A percentile compares a stretch with the other conserved stretches of the same genome.
These are phyloP conservation scores for Tremella fuciformis DNA, from an alignment of 768 basidiomycete genomes.

Conservation along the genomic window DNA sequence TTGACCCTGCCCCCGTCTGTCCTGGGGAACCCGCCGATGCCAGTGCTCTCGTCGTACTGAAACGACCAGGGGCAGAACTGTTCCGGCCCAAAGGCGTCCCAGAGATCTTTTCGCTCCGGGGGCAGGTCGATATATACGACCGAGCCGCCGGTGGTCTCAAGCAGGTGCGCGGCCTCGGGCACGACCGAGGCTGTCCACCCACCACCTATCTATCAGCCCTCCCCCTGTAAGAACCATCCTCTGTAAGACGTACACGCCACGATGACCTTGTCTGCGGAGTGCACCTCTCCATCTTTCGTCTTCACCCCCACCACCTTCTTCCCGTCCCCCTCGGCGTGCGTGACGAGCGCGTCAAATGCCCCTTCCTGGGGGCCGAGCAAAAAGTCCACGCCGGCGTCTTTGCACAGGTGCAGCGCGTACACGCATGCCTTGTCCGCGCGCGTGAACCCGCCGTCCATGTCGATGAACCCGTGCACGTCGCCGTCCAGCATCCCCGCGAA, in stretches of 20 bases:
- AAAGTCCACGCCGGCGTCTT: constrained; percentile 29
- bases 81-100: constrained; percentile 15
- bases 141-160: constrained; percentile 33
- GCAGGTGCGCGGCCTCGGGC: constrained; percentile 17
- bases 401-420: constrained; percentile 25
- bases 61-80: constrained; percentile 15
- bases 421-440: constrained; percentile 33
- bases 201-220: constrained; percentile 20
- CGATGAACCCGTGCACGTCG: constrained; percentile 25
- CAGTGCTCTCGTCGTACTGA: constrained; percentile 6
- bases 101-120: constrained; percentile 25
- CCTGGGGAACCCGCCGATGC: constrained; percentile 17
- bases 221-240: neutral
- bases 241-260: constrained; percentile 26
- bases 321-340: neutral
- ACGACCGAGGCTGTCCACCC: constrained; percentile 33
- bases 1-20: constrained; percentile 28
- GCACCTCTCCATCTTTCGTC: constrained; percentile 28
- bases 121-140: constrained; percentile 26
- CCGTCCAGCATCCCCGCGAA: constrained; percentile 15
- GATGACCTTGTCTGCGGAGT: constrained; percentile 23
- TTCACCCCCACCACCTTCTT: constrained; percentile 18
- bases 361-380: constrained; percentile 23
- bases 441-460: constrained; percentile 31
- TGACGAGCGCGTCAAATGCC: constrained; percentile 19